Evolutionary conservation across 2,329 filamentous ascomycete genomes (phyloP).

Genomic region (Trichoderma endophyticum): DNA sequence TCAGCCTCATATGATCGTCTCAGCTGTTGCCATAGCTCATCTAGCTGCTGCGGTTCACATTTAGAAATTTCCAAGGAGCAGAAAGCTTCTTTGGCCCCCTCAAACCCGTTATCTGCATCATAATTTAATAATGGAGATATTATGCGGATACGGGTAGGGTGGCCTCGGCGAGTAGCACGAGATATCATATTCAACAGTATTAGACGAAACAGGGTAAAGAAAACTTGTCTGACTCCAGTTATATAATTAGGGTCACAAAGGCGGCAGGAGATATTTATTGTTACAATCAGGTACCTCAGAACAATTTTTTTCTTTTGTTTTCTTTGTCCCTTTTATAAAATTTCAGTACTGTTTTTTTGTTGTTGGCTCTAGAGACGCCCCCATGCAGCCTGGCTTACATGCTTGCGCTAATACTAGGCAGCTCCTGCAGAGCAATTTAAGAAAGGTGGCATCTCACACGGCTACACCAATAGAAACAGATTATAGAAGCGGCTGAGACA

Average conservation of each 20-base stretch:
- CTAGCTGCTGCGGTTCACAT: not conserved
- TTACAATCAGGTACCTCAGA: too few relatives aligned
- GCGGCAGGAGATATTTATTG: not conserved
- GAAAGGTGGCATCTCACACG: too few relatives aligned
- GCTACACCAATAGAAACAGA: too few relatives aligned
- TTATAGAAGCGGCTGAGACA: too few relatives aligned
- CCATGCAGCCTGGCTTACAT: too few relatives aligned
- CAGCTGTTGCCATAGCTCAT: not conserved
- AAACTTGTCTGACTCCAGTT: not conserved
- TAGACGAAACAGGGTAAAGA: not conserved
- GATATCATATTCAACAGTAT: not conserved
- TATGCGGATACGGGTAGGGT: not conserved
- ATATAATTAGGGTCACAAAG: not conserved
- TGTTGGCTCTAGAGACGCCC: too few relatives aligned
- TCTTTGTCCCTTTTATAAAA: too few relatives aligned
- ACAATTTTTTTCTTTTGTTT: too few relatives aligned
- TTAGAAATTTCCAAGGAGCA: not conserved
- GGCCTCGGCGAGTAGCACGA: rapidly evolving
- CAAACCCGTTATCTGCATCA: rapidly evolving
- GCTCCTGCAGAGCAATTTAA: too few relatives aligned
- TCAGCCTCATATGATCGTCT: not conserved
- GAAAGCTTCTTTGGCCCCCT: not conserved
- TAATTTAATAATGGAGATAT: not conserved
- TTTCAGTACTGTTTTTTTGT: too few relatives aligned
- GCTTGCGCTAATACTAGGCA: too few relatives aligned